These are phyloP conservation scores for Lepidium didymum DNA, from an alignment of 345 rosid genomes.

Conservation along the genomic window DNA sequence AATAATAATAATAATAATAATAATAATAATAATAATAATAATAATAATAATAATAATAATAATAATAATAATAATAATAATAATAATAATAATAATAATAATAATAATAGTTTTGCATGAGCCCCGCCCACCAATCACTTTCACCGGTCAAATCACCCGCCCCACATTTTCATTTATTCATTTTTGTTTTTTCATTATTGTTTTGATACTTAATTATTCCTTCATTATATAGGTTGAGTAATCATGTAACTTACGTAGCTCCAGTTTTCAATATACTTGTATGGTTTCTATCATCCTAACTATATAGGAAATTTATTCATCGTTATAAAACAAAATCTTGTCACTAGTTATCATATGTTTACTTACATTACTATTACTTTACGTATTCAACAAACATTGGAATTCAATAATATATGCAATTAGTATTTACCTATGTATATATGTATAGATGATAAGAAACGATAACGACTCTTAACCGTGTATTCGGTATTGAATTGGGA, in stretches of 20 bases:
- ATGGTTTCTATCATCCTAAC: conserved; percentile 4
- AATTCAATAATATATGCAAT: too few species aligned
- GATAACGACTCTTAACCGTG: too few species aligned
- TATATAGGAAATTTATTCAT: background rate
- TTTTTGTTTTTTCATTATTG: background rate
- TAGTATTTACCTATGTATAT: too few species aligned
- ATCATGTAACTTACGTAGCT: background rate
- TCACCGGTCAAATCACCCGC: conserved; percentile 22
- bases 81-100: background rate
- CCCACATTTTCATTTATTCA: background rate
- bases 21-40: background rate
- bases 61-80: background rate
- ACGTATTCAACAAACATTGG: too few species aligned
- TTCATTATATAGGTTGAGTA: background rate
- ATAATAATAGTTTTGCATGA: background rate
- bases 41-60: background rate
- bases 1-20: background rate
- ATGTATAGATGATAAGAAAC: too few species aligned
- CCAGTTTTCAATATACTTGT: background rate
- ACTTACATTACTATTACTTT: too few species aligned
- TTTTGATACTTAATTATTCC: background rate
- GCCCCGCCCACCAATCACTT: background rate
- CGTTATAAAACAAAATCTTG: too few species aligned
- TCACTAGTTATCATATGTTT: too few species aligned
- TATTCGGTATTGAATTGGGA: too few species aligned